Evolutionary conservation across 2,329 filamentous ascomycete genomes (phyloP).

Genomic region (Trichothecium sympodiale): DNA sequence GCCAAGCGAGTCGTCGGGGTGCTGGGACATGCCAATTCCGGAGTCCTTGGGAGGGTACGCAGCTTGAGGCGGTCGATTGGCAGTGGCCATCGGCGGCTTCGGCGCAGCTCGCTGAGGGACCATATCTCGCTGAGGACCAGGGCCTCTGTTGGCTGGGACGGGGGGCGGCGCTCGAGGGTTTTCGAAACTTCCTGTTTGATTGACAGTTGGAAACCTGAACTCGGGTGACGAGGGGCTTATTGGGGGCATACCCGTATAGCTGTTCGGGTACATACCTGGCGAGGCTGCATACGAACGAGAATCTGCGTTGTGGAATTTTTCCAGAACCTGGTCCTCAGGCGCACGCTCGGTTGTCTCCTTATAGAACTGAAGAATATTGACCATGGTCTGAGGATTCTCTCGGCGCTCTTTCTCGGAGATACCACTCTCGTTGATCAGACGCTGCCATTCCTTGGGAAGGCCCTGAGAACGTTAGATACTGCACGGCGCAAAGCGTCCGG

Average conservation of each 20-base stretch:
- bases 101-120: constrained; percentile 79
- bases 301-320: constrained; percentile 81
- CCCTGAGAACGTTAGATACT: constrained; percentile 44
- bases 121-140: constrained; percentile 38
- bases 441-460: constrained; percentile 95
- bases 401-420: constrained; percentile 94
- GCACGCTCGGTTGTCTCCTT: constrained; percentile 79
- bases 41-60: constrained; percentile 48
- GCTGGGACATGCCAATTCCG: constrained; percentile 49
- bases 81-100: constrained; percentile 62
- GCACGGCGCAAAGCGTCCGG: background rate
- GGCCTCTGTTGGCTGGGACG: constrained; percentile 51
- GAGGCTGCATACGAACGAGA: constrained; percentile 34
- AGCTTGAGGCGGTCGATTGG: constrained; percentile 41
- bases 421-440: constrained; percentile 86
- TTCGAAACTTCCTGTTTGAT: constrained; percentile 68
- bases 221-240: constrained; percentile 35
- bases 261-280: constrained; percentile 40
- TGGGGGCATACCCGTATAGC: constrained; percentile 46
- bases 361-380: constrained; percentile 94
- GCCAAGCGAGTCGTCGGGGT: constrained; percentile 37
- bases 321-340: constrained; percentile 78
- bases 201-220: constrained; percentile 51
- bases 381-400: constrained; percentile 89
- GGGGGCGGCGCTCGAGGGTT: constrained; percentile 90